Evolutionary conservation across 2,329 filamentous ascomycete species (phyloP).

Genomic region (Leptographium galeiforme): DNA sequence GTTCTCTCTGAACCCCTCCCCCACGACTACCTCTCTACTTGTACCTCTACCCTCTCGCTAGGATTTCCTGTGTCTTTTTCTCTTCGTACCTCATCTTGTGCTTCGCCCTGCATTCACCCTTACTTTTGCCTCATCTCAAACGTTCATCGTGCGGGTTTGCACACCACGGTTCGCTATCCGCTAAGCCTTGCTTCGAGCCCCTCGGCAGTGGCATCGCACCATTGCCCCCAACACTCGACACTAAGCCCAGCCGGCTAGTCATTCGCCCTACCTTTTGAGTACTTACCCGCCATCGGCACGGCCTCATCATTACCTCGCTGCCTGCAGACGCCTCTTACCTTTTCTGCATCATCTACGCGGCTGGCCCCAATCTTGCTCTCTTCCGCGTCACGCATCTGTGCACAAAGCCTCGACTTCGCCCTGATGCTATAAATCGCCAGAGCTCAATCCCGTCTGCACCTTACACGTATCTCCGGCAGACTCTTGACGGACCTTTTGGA

Average conservation of each 20-base stretch:
- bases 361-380: neutral
- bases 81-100: neutral
- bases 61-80: neutral
- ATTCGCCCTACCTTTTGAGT: neutral
- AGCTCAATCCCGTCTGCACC: neutral
- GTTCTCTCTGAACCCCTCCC: neutral
- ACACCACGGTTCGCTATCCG: too few species aligned
- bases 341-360: neutral
- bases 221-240: too few species aligned
- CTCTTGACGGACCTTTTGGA: neutral
- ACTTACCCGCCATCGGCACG: neutral
- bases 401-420: neutral
- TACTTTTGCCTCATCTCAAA: too few species aligned
- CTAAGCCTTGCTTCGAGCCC: too few species aligned
- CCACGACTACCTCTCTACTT: neutral
- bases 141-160: too few species aligned
- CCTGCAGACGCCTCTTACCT: neutral
- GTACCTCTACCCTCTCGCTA: neutral
- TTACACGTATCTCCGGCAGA: neutral
- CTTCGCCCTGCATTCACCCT: neutral
- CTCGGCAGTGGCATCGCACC: too few species aligned
- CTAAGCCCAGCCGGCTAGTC: too few species aligned
- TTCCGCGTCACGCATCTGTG: neutral
- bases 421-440: neutral
- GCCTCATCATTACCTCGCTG: neutral